Evolutionary conservation across 2,329 filamentous ascomycete genomes (phyloP).

Genomic region (Fusarium anthophilum): DNA sequence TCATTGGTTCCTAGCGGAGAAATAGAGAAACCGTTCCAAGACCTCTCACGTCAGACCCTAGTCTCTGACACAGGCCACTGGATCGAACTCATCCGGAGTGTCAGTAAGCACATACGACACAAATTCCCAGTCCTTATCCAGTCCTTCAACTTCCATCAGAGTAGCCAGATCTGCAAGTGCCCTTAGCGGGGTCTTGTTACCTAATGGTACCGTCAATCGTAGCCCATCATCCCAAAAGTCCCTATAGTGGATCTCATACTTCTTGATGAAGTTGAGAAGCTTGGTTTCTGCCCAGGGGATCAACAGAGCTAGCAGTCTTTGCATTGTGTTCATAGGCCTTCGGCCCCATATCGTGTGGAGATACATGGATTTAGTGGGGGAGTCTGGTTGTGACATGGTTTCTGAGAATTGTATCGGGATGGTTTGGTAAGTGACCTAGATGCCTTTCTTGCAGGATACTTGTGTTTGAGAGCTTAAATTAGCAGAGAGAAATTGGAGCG

Average conservation of each 20-base stretch:
- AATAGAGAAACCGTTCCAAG: background rate
- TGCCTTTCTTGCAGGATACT: background rate
- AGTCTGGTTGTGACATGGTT: background rate
- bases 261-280: background rate
- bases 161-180: background rate
- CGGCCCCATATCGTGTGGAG: background rate
- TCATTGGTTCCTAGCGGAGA: background rate
- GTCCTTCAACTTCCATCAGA: background rate
- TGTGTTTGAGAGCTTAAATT: background rate
- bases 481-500: rapidly evolving
- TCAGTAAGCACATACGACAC: background rate
- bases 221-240: background rate
- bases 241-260: background rate
- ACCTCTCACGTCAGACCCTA: background rate
- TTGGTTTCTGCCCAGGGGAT: background rate
- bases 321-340: background rate
- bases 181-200: background rate
- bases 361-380: rapidly evolving
- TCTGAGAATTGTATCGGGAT: background rate
- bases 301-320: rapidly evolving
- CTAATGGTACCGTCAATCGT: background rate
- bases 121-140: background rate
- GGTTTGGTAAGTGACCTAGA: background rate
- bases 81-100: background rate
- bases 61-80: background rate